Conservation (phyloP, 352 stramenopile genomes). For the Phytophthora parvispora region DNA sequence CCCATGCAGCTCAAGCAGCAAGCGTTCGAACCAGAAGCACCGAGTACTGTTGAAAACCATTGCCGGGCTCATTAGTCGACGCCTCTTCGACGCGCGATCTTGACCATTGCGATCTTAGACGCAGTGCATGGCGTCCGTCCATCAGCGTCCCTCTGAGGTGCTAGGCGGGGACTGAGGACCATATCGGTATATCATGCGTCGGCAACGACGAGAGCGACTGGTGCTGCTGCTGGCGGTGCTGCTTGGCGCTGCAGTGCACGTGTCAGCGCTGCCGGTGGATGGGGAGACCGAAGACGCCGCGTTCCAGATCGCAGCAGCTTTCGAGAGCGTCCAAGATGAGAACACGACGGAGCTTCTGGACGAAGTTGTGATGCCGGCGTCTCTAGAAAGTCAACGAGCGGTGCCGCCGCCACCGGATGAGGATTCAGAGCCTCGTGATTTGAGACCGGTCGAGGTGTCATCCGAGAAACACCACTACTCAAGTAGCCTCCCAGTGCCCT, state of each 20-base stretch:
- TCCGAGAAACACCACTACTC: neutral
- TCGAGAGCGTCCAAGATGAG: conserved; percentile 12
- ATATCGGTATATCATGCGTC: conserved; percentile 22
- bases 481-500: conserved; percentile 1
- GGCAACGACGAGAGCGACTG: conserved; percentile 6
- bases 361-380: conserved; percentile 20
- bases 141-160: conserved; percentile 5
- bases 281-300: neutral
- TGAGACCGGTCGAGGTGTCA: conserved; percentile 8
- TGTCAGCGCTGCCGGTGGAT: neutral
- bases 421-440: conserved; percentile 4
- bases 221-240: neutral
- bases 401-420: neutral
- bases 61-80: neutral
- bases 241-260: neutral
- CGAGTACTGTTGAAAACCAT: conserved; percentile 2
- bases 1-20: conserved; percentile 15
- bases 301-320: conserved; percentile 22
- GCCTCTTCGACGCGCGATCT: conserved; percentile 26
- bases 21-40: neutral
- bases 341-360: conserved; percentile 30
- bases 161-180: neutral
- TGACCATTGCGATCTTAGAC: conserved; percentile 17
- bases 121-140: conserved; percentile 9
- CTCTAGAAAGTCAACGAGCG: conserved; percentile 14